Percentiles rank a stretch among this genome's conserved stretches.
Conservation (phyloP, 2,329 filamentous ascomycete genomes). For the Ophiocordyceps sinensis region DNA sequence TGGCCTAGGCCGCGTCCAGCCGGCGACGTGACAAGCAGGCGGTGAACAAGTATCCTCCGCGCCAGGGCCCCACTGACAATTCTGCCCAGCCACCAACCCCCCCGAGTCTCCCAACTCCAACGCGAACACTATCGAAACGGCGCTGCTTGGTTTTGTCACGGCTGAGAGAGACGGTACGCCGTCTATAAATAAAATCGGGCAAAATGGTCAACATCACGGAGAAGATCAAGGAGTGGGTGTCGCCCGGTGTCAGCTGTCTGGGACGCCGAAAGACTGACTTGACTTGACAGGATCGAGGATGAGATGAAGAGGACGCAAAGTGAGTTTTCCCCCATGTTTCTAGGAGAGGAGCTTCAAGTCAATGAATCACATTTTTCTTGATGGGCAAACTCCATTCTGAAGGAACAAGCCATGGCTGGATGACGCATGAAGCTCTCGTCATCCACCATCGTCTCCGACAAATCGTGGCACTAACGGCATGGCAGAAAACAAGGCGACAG, state of each 20-base stretch:
- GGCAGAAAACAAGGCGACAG: slow-evolving; percentile 94
- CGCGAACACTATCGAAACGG: neutral
- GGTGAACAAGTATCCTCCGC: slow-evolving; percentile 8
- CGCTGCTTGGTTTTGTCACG: neutral
- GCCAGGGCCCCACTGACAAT: slow-evolving; percentile 2
- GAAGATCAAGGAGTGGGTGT: slow-evolving; percentile 91
- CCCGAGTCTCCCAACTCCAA: neutral
- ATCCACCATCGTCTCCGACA: neutral
- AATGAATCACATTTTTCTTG: neutral
- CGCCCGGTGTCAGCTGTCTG: too few species aligned
- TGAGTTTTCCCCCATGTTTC: slow-evolving; percentile 28
- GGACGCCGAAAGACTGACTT: slow-evolving; percentile 7
- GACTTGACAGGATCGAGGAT: slow-evolving; percentile 74
- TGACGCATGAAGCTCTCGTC: neutral
- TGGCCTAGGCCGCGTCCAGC: too few species aligned
- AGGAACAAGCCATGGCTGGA: too few species aligned
- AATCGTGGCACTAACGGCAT: slow-evolving; percentile 12
- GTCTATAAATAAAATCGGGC: slow-evolving; percentile 15
- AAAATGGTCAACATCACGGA: slow-evolving; percentile 99
- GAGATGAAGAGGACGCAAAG: slow-evolving; percentile 99
- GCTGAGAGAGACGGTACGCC: slow-evolving; percentile 12
- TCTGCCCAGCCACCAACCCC: slow-evolving; percentile 7
- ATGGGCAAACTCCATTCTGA: too few species aligned
- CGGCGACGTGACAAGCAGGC: slow-evolving; percentile 10
- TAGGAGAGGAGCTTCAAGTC: too few species aligned